Conservation (phyloP, 2,329 filamentous ascomycete genomes). For the Nannizziopsis arthrosporioides region DNA sequence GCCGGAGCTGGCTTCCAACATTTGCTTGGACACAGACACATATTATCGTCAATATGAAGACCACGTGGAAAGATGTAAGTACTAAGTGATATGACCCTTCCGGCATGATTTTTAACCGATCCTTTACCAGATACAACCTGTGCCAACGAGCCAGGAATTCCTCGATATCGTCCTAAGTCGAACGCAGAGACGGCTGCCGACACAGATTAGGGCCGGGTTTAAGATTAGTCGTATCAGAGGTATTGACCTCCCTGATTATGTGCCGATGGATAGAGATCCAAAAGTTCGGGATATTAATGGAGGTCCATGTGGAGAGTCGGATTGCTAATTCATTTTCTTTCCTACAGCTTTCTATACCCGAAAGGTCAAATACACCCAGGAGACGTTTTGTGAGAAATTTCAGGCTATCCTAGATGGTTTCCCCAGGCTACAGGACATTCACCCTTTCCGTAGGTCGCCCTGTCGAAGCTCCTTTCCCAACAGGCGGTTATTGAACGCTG, state of each 20-base stretch:
- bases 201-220: conserved; percentile 91
- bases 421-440: conserved; percentile 83
- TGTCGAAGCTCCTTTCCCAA: neutral
- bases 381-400: conserved; percentile 93
- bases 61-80: conserved; percentile 47
- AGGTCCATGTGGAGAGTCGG: neutral
- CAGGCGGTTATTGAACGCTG: conserved; percentile 15
- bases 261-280: neutral
- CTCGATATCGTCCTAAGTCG: conserved; percentile 92
- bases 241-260: conserved; percentile 18
- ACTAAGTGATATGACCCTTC: conserved; percentile 24
- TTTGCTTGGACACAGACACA: neutral
- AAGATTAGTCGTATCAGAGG: conserved; percentile 83
- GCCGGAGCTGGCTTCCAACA: neutral
- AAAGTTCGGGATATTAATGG: neutral
- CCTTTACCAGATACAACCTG: conserved; percentile 59
- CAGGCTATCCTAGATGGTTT: conserved; percentile 83
- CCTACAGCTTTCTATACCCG: conserved; percentile 74
- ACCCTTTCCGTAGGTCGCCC: conserved; percentile 64
- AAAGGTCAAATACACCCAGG: conserved; percentile 96
- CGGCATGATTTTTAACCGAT: conserved; percentile 1
- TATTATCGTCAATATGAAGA: conserved; percentile 41
- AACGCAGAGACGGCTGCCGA: conserved; percentile 84
- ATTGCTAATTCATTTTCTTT: conserved; percentile 19
- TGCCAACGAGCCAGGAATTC: conserved; percentile 89